A percentile compares a stretch with the other conserved stretches of the same genome.
These are phyloP conservation scores for Capsicum rhomboideum DNA, from an alignment of 257 asterid species.

Conservation along the genomic window DNA sequence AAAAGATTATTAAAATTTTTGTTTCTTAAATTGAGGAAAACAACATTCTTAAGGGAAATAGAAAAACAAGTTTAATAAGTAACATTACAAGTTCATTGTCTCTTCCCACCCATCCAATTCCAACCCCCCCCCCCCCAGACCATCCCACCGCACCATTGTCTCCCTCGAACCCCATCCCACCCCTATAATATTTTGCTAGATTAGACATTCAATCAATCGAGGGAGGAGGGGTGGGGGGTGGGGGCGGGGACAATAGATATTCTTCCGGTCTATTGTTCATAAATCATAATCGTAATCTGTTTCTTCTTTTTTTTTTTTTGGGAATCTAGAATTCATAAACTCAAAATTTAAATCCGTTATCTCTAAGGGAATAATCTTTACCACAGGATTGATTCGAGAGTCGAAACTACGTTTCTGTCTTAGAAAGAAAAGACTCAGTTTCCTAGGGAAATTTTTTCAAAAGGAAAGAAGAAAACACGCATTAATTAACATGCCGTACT, in stretches of 20 bases:
- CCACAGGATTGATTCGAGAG: too few species aligned
- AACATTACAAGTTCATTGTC: background rate
- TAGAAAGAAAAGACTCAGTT: too few species aligned
- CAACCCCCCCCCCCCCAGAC: background rate
- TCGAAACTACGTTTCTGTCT: too few species aligned
- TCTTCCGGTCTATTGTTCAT: background rate
- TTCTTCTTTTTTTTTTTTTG: too few species aligned
- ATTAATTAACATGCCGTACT: background rate
- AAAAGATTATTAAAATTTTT: too few species aligned
- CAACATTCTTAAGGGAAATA: too few species aligned
- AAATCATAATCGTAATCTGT: background rate
- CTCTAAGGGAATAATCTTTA: background rate
- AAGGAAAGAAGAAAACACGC: background rate
- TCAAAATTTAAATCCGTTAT: background rate
- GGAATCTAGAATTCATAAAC: background rate
- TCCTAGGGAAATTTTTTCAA: background rate
- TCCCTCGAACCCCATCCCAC: background rate
- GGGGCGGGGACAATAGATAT: background rate
- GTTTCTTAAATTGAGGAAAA: too few species aligned
- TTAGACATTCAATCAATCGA: background rate
- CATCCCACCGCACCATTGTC: background rate
- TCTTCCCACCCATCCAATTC: too few species aligned
- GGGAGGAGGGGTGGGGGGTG: background rate
- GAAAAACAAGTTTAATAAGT: too few species aligned
- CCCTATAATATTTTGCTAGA: too few species aligned